Conservation (phyloP, 495 filamentous ascomycete species). For the Platismatia glauca region DNA sequence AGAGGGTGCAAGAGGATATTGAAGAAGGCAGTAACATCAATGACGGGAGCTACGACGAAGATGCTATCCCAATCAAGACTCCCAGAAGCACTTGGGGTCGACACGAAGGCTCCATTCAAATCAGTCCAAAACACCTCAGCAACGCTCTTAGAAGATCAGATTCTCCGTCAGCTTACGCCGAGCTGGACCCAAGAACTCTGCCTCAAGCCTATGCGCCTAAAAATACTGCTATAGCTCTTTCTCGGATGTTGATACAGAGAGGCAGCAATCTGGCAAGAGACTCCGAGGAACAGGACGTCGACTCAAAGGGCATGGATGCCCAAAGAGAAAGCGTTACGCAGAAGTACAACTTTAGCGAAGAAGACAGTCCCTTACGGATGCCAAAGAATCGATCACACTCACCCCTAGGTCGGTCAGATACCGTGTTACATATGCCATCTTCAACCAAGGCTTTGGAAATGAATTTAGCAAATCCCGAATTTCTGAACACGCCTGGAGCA, state of each 20-base stretch:
- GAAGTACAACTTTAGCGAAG: constrained; percentile 17
- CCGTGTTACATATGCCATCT: constrained; percentile 6
- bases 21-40: constrained; percentile 10
- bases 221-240: constrained; percentile 4
- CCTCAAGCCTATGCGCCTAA: constrained; percentile 10
- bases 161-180: constrained; percentile 6
- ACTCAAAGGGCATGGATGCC: neutral
- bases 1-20: constrained; percentile 12
- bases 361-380: constrained; percentile 10
- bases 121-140: constrained; percentile 17
- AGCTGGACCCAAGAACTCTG: neutral
- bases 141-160: constrained; percentile 13
- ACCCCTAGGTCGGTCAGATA: constrained; percentile 5
- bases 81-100: constrained; percentile 11
- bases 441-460: constrained; percentile 2
- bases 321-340: neutral
- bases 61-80: constrained; percentile 19
- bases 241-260: constrained; percentile 17
- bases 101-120: constrained; percentile 16
- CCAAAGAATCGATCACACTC: constrained; percentile 8
- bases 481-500: neutral
- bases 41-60: constrained; percentile 15
- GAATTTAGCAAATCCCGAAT: neutral
- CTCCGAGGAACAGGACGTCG: neutral
- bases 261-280: constrained; percentile 11